Evolutionary conservation across 1,139 yeast species (phyloP).

Genomic region (Wickerhamiella pararugosa): DNA sequence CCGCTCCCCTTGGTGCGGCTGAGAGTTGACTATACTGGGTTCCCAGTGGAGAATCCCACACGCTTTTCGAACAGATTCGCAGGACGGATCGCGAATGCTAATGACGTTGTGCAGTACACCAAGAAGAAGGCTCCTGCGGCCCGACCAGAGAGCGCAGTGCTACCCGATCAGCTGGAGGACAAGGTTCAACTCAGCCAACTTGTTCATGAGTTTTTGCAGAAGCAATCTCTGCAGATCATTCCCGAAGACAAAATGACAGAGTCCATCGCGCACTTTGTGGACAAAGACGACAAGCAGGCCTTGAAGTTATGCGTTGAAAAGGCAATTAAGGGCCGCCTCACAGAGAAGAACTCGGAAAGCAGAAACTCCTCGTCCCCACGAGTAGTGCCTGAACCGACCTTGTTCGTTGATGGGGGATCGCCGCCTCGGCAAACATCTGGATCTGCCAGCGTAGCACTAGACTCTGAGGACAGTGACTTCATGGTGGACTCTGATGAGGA

Average conservation of each 20-base stretch:
- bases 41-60: constrained; percentile 80
- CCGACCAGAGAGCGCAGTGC: background rate
- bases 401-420: too few relatives aligned
- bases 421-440: too few relatives aligned
- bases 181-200: constrained; percentile 35
- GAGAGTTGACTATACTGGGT: constrained; percentile 77
- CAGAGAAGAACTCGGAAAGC: too few relatives aligned
- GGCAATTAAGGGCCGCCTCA: constrained; percentile 32
- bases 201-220: constrained; percentile 44
- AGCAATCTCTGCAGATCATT: constrained; percentile 51
- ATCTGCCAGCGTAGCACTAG: too few relatives aligned
- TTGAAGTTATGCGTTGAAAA: constrained; percentile 52
- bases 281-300: constrained; percentile 67
- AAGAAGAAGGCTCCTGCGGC: background rate
- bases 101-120: constrained; percentile 52
- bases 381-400: too few relatives aligned
- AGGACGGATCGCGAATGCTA: constrained; percentile 78
- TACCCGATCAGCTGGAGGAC: constrained; percentile 4
- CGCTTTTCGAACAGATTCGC: constrained; percentile 82
- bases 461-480: too few relatives aligned
- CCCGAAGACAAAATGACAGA: constrained; percentile 64
- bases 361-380: too few relatives aligned
- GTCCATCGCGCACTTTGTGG: constrained; percentile 58
- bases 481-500: too few relatives aligned
- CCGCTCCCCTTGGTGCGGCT: constrained; percentile 74